A percentile compares a stretch with the other conserved stretches of the same genome.
phyloP scores from a whole-genome alignment of 129 eudicot genomes.

The Solidago caesia region DNA sequence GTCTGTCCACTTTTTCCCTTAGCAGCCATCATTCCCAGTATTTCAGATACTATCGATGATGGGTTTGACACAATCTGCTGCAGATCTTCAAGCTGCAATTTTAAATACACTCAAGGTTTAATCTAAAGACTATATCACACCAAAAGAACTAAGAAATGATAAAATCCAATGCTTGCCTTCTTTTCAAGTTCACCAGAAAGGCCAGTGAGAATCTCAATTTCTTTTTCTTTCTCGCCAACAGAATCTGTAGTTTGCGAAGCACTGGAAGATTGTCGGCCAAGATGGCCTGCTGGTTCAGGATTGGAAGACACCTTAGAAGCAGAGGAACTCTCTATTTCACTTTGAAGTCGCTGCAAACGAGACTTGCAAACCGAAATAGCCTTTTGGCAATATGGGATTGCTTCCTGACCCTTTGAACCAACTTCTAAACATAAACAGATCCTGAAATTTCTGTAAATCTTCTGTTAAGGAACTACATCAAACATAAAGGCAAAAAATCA shows the following conservation, averaged over 20 bases:
- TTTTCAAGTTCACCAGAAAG: constrained; percentile 78
- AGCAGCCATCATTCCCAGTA: constrained; percentile 65
- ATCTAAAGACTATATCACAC: background rate
- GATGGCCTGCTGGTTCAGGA: constrained; percentile 33
- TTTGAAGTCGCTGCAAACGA: constrained; percentile 62
- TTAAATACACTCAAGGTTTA: constrained; percentile 13
- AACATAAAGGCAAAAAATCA: background rate
- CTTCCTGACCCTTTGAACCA: constrained; percentile 78
- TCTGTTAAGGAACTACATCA: constrained; percentile 39
- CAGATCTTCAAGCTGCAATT: constrained; percentile 90
- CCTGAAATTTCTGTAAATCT: constrained; percentile 73
- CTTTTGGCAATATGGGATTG: constrained; percentile 89
- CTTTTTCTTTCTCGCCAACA: constrained; percentile 59
- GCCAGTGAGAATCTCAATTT: constrained; percentile 72
- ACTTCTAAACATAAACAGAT: constrained; percentile 82
- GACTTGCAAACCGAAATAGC: constrained; percentile 86
- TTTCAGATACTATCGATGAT: constrained; percentile 64
- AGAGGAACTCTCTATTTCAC: constrained; percentile 49
- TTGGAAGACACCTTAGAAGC: constrained; percentile 33
- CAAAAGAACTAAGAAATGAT: background rate
- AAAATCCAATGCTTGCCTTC: constrained; percentile 53
- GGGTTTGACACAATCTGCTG: constrained; percentile 81
- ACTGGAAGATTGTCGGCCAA: constrained; percentile 49
- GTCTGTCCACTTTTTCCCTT: constrained; percentile 52
- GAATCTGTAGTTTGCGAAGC: constrained; percentile 40